Conservation (phyloP, 345 rosid genomes). For the Bretschneidera sinensis region DNA sequence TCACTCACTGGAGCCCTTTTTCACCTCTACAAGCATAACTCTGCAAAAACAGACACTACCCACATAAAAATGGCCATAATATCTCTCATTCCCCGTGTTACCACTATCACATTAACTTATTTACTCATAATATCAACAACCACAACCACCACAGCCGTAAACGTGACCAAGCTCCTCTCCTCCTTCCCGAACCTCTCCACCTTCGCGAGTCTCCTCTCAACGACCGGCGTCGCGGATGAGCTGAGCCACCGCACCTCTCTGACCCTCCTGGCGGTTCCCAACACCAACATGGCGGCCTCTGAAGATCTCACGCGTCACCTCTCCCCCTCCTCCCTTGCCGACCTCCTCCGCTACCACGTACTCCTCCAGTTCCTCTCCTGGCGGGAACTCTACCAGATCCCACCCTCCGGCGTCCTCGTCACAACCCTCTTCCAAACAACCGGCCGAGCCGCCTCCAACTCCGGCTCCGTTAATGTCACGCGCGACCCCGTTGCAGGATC, state of each 20-base stretch:
- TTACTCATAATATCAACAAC: conserved; percentile 38
- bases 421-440: conserved; percentile 78
- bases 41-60: conserved; percentile 2
- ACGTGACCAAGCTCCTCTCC: conserved; percentile 67
- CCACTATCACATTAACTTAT: conserved; percentile 37
- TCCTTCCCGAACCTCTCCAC: conserved; percentile 54
- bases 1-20: neutral
- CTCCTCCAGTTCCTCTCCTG: conserved; percentile 71
- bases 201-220: conserved; percentile 44
- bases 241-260: conserved; percentile 59
- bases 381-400: conserved; percentile 55
- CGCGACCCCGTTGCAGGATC: conserved; percentile 43
- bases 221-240: conserved; percentile 50
- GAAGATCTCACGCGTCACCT: conserved; percentile 61
- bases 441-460: conserved; percentile 57
- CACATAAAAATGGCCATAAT: conserved; percentile 26
- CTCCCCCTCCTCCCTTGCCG: conserved; percentile 58
- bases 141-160: conserved; percentile 36
- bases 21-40: neutral
- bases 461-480: conserved; percentile 74
- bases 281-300: conserved; percentile 48
- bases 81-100: conserved; percentile 34
- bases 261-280: conserved; percentile 80
- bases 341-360: conserved; percentile 86
- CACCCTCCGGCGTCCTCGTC: conserved; percentile 49